Evolutionary conservation across 805 yeast species (phyloP).

Genomic region (Nakazawaea anatomiae): DNA sequence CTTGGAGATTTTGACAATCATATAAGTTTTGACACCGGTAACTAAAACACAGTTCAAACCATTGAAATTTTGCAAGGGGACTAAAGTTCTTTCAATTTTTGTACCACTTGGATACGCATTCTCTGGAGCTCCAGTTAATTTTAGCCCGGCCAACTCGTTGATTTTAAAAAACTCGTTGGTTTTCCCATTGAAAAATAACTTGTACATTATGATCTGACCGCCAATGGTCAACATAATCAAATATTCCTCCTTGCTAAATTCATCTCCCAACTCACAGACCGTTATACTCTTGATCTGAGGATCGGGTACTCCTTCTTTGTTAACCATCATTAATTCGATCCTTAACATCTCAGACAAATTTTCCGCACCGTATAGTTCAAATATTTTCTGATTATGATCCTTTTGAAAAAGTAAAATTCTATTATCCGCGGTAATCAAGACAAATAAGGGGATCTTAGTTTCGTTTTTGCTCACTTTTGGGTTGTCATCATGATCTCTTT

Average conservation of each 20-base stretch:
- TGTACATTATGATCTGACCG: slow-evolving; percentile 71
- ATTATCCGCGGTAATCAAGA: slow-evolving; percentile 73
- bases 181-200: slow-evolving; percentile 43
- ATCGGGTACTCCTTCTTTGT: slow-evolving; percentile 52
- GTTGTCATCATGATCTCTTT: slow-evolving; percentile 20
- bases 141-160: slow-evolving; percentile 33
- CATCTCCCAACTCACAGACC: slow-evolving; percentile 60
- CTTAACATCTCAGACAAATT: slow-evolving; percentile 37
- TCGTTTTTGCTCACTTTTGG: slow-evolving; percentile 18
- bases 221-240: slow-evolving; percentile 71
- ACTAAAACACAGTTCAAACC: slow-evolving; percentile 59
- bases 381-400: slow-evolving; percentile 47
- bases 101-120: slow-evolving; percentile 70
- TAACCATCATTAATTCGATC: slow-evolving; percentile 43
- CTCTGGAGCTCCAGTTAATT: slow-evolving; percentile 74
- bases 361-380: slow-evolving; percentile 43
- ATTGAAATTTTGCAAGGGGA: slow-evolving; percentile 50
- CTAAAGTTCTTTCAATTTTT: slow-evolving; percentile 60
- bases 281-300: slow-evolving; percentile 67
- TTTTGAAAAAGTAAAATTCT: slow-evolving; percentile 60
- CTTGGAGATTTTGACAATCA: slow-evolving; percentile 58
- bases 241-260: slow-evolving; percentile 47
- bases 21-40: slow-evolving; percentile 69
- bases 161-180: slow-evolving; percentile 36
- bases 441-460: slow-evolving; percentile 39